Percentiles rank a stretch among this genome's conserved stretches.
These are phyloP conservation scores for Rhizoclosmatium globosum DNA, from an alignment of 192 early-diverging fungal species.

Conservation along the genomic window DNA sequence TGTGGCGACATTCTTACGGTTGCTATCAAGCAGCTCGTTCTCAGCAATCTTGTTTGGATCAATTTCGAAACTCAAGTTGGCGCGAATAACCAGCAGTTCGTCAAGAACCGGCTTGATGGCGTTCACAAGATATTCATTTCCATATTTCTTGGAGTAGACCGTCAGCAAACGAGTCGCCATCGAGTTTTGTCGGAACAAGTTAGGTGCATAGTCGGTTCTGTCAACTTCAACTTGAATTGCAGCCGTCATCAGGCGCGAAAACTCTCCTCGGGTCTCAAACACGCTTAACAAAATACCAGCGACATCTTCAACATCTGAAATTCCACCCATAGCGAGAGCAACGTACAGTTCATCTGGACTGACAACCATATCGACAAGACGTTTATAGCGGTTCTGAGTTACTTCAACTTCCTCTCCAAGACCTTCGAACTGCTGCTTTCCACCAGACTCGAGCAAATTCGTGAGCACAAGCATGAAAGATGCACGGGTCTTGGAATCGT, in stretches of 20 bases:
- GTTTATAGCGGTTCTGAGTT: conserved; percentile 80
- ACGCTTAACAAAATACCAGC: conserved; percentile 78
- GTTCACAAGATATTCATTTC: conserved; percentile 79
- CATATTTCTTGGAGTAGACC: conserved; percentile 82
- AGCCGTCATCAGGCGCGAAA: conserved; percentile 78
- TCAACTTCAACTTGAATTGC: conserved; percentile 87
- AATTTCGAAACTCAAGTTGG: conserved; percentile 87
- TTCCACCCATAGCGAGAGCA: conserved; percentile 83
- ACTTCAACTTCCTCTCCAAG: conserved; percentile 71
- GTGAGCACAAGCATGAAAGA: conserved; percentile 94
- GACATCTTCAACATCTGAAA: conserved; percentile 91
- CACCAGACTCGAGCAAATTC: conserved; percentile 88
- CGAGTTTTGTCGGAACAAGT: conserved; percentile 92
- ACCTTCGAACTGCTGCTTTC: conserved; percentile 67
- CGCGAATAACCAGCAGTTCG: conserved; percentile 68
- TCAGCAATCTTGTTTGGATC: conserved; percentile 80
- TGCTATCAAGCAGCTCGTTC: conserved; percentile 73
- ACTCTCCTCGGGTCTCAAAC: conserved; percentile 79
- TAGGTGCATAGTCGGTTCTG: conserved; percentile 69
- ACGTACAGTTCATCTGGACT: conserved; percentile 68
- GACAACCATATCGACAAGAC: conserved; percentile 70
- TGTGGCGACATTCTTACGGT: conserved; percentile 80
- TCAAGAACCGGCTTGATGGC: conserved; percentile 84
- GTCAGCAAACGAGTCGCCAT: conserved; percentile 89
- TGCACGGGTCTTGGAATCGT: conserved; percentile 86